Conservation (phyloP, 2,329 filamentous ascomycete species). For the Rutstroemia sydowiana region DNA sequence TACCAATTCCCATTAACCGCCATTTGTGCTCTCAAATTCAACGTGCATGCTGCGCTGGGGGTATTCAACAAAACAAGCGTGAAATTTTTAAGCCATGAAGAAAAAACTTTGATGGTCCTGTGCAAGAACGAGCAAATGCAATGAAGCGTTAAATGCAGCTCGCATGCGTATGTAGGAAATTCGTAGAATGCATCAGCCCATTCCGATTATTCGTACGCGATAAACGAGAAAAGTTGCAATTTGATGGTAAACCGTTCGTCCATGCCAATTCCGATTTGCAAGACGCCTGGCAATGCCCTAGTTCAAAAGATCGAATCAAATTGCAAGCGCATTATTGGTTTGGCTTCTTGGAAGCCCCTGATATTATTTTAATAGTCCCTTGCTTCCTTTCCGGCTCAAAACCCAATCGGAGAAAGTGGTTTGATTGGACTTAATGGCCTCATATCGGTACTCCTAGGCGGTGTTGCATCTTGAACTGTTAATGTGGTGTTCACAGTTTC, state of each 20-base stretch:
- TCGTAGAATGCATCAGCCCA: constrained; percentile 8
- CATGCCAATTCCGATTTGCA: neutral
- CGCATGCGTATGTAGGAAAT: constrained; percentile 3
- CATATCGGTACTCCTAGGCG: constrained; percentile 22
- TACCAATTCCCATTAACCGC: constrained; percentile 6
- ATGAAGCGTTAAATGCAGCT: constrained; percentile 2
- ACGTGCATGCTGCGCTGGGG: constrained; percentile 10
- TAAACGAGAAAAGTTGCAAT: constrained; percentile 4
- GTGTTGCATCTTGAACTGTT: constrained; percentile 20
- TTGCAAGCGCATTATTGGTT: neutral
- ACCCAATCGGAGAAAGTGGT: constrained; percentile 55
- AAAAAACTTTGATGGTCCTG: constrained; percentile 5
- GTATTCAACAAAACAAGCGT: constrained; percentile 12
- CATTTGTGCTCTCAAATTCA: constrained; percentile 9
- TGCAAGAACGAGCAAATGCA: constrained; percentile 1
- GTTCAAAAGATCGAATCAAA: neutral
- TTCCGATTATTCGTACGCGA: constrained; percentile 1
- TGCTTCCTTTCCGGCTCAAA: too few species aligned
- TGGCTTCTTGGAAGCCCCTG: neutral
- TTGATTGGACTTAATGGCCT: constrained; percentile 57
- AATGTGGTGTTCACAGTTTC: constrained; percentile 26
- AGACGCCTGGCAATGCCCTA: neutral
- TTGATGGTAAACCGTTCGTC: neutral
- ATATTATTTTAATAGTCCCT: too few species aligned
- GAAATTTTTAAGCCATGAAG: constrained; percentile 4